Evolutionary conservation across 1,284 basidiomycete genomes (phyloP).

Genomic region (Leucoagaricus sp.): DNA sequence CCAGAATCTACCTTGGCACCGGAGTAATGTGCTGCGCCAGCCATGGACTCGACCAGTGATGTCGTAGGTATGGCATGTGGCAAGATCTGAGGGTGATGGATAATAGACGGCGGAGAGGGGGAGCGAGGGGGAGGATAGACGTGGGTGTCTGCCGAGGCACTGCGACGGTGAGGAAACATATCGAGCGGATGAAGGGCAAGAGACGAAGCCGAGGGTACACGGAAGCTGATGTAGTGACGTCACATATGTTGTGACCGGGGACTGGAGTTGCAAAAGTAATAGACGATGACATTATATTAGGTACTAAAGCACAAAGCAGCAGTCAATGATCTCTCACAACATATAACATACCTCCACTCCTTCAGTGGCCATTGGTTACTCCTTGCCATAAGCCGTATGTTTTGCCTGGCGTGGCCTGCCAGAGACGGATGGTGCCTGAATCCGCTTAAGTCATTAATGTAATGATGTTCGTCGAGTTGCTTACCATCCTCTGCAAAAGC

Average conservation of each 20-base stretch:
- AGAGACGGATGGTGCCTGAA: conserved; percentile 88
- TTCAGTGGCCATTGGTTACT: conserved; percentile 38
- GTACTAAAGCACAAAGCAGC: conserved; percentile 9
- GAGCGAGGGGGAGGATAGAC: conserved; percentile 28
- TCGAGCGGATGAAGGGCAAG: conserved; percentile 23
- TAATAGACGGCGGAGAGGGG: conserved; percentile 42
- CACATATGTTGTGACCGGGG: neutral
- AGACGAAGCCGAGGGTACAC: neutral
- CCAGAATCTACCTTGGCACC: conserved; percentile 43
- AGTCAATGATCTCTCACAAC: neutral
- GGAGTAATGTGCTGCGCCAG: conserved; percentile 60
- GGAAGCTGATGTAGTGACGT: conserved; percentile 1
- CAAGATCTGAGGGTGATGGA: conserved; percentile 43
- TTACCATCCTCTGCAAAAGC: conserved; percentile 65
- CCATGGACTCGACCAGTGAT: conserved; percentile 55
- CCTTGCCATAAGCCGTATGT: conserved; percentile 94
- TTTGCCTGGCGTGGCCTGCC: conserved; percentile 95
- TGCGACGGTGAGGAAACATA: conserved; percentile 27
- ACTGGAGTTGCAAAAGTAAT: neutral
- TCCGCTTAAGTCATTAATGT: neutral
- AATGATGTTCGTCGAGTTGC: conserved; percentile 22
- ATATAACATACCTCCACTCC: conserved; percentile 17
- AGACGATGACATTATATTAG: conserved; percentile 12
- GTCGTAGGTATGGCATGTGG: conserved; percentile 46
- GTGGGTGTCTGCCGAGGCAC: conserved; percentile 18